A percentile compares a stretch with the other conserved stretches of the same genome.
These are phyloP conservation scores for Dalechampia spathulata DNA, from an alignment of 441 rosid genomes.

Conservation along the genomic window DNA sequence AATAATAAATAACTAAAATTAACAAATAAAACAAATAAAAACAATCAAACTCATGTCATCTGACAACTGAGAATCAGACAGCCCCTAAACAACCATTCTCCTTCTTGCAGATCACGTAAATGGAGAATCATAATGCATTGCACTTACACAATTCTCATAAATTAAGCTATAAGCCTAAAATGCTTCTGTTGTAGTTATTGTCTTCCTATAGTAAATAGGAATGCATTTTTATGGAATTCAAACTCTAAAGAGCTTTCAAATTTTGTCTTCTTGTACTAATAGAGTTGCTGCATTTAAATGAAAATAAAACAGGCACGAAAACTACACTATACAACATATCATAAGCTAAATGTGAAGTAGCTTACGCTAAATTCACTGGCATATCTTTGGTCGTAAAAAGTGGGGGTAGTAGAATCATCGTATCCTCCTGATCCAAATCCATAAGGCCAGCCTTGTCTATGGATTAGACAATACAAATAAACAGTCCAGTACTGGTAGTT, in stretches of 20 bases:
- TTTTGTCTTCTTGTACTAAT: too few species aligned
- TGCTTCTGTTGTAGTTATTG: too few species aligned
- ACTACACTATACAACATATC: too few species aligned
- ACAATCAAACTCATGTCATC: constrained; percentile 5
- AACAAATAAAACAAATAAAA: constrained; percentile 8
- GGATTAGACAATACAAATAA: constrained; percentile 6
- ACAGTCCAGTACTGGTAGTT: background rate
- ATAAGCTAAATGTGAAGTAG: constrained; percentile 3
- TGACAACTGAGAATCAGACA: too few species aligned
- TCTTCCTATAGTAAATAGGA: background rate
- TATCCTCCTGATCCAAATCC: constrained; percentile 72
- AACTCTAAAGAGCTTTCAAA: too few species aligned
- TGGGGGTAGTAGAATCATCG: constrained; percentile 78
- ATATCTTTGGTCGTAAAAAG: constrained; percentile 74
- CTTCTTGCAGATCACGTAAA: background rate
- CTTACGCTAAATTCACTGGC: constrained; percentile 78
- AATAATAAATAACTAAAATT: background rate
- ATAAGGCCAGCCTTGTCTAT: constrained; percentile 50
- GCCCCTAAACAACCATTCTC: background rate
- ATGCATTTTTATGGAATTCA: too few species aligned
- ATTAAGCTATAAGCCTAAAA: background rate
- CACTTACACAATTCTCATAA: background rate
- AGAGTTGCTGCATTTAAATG: too few species aligned
- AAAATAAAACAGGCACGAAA: too few species aligned
- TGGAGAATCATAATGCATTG: background rate